Base-by-base conservation (phyloP, 768 basidiomycete species). In the Psilocybe tampanensis region DNA sequence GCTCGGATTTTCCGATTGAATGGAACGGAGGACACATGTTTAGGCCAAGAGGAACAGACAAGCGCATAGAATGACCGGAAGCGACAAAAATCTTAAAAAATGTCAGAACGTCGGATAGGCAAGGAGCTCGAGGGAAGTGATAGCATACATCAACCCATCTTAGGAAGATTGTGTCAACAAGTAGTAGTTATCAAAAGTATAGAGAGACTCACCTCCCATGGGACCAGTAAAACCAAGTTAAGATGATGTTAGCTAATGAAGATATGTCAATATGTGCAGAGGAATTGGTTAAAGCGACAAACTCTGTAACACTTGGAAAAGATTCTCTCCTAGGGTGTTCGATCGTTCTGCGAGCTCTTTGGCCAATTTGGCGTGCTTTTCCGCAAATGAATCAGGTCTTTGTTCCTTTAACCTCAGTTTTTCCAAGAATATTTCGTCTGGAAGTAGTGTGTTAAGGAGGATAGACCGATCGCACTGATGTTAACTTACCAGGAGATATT, bases 141-240 rank as follows among this genome's bases (percentile, higher is more conserved):
- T 22, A 52, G 54, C 69, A 64, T 68, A 89, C 89, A 69, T 91
- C 89, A 15, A 87, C 84, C 88, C 88, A 90, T 80, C 88, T 89
- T 51, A 9, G 45, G n/a, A 36, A 29, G 47, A 19, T 41, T 13
- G 22, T 18, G 26, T 44, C 29, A 18, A 29, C 22, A 41, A 44
- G 33, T 18, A 33, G 41, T 32, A n/a, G 11, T 26, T 23, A 8
- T 32, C 47, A 52, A 17, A 18, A 43, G 52, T 32, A n/a, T 24
- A 42, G 36, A 21, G 26, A 54, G n/a, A 64, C 78, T 58, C 58
- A 85, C 86, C 82, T 86, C 47, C 86, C 86, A 67, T 90, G 85
- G 45, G 80, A 85, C 82, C 86, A 89, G 62, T 88, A 88, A 68
- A 86, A 89, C 86, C 88, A 89, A 8, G 80, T 80, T 43, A 90